These are phyloP conservation scores for Phoma herbarum DNA, from an alignment of 2,329 filamentous ascomycete species.

Conservation along the genomic window DNA sequence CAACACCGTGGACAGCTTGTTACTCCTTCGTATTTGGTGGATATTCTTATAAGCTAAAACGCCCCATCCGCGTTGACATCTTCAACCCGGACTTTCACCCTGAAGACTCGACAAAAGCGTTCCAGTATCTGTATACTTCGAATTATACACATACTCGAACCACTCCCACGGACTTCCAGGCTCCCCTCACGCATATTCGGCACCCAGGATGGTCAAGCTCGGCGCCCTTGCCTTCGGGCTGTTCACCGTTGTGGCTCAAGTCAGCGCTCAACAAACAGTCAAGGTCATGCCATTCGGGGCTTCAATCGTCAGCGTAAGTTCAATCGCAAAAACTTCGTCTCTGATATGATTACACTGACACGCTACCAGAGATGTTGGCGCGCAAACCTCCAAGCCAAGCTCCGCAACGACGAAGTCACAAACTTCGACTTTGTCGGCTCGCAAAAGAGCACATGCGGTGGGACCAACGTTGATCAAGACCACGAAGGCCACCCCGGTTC, in stretches of 20 bases:
- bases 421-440: constrained; percentile 51
- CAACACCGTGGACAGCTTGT: constrained; percentile 2
- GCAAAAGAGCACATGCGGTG: constrained; percentile 47
- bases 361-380: constrained; percentile 48
- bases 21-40: constrained; percentile 6
- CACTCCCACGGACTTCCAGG: background rate
- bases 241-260: constrained; percentile 29
- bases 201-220: constrained; percentile 35
- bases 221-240: constrained; percentile 33
- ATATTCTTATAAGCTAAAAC: constrained; percentile 5
- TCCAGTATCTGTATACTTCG: constrained; percentile 15
- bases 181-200: background rate
- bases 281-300: constrained; percentile 51
- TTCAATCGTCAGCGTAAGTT: constrained; percentile 45
- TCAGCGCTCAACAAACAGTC: constrained; percentile 35
- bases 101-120: background rate
- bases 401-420: constrained; percentile 32
- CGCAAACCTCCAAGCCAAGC: constrained; percentile 43
- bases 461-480: constrained; percentile 54
- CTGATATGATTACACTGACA: constrained; percentile 14
- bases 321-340: background rate
- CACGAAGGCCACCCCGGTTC: constrained; percentile 58
- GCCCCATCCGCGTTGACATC: constrained; percentile 2
- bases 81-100: background rate
- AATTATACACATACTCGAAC: constrained; percentile 16